Base-by-base conservation (phyloP, 768 basidiomycete species). In the Podaxis carcinomalis region DNA sequence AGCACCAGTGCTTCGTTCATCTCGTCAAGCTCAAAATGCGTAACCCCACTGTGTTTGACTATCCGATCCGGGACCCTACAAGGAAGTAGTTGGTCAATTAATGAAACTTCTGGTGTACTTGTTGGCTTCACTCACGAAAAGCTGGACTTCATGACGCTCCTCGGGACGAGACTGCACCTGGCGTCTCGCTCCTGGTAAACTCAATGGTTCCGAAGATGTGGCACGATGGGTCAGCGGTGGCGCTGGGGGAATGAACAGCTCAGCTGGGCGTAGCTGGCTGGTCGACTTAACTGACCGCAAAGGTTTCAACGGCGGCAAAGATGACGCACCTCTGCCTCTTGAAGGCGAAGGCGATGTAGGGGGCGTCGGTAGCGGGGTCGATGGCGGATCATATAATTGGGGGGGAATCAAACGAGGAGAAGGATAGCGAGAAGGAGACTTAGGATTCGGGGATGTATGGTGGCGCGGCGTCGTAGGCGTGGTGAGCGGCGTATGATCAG, bases 31-130 rank as follows among this genome's bases (percentile, higher is more conserved):
- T 56, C 68, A 81, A 47, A 81, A 66, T 21, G 80, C 79, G 64
- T 80, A 78, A 56, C 78, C 78, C 78, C 77, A 80, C 58, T 79
- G 71, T 60, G 79, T 68, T 46, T 68, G 66, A 14, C 59, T 51
- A 27, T 74, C 70, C 21, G 61, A 55, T 7, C 65, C 51, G 36
- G 58, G 10, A 37, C 6, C 37, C 52, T 54, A 39, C 19, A 11
- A 7, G 32, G 11, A 5, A 19, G 14, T 39, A 36, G 16, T 36
- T 32, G 47, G 37, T 39, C 35, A 57, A 19, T 39, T 40, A 37
- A 39, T 14, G 7, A 13, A 57, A 37, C n/a, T 21, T 23, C 35
- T n/a, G 37, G 11, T 39, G 19, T 32, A 9, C 32, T 32, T 32
- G 32, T n/a, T 9, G 19, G 16, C 32, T 37, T 9, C 36, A 57